Percentiles rank a stretch among this genome's conserved stretches.
Conservation (phyloP, 2,329 filamentous ascomycete genomes). For the Colletotrichum musae region DNA sequence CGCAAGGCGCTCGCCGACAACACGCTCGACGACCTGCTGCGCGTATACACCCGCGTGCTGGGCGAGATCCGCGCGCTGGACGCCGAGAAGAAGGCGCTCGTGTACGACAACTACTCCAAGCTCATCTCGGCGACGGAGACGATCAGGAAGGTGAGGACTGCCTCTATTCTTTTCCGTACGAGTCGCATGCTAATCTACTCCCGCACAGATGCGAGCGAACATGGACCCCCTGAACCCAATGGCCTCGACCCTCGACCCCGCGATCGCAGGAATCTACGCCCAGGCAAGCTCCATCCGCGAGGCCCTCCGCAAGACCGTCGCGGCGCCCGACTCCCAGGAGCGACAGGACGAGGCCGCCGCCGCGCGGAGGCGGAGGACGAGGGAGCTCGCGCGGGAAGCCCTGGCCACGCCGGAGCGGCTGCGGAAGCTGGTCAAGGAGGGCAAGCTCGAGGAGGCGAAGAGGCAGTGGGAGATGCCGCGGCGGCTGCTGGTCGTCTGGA, state of each 20-base stretch:
- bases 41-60: constrained; percentile 79
- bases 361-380: constrained; percentile 56
- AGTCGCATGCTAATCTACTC: background rate
- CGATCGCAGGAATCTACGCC: constrained; percentile 81
- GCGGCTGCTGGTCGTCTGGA: constrained; percentile 67
- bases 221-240: constrained; percentile 86
- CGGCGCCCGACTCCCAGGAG: constrained; percentile 60
- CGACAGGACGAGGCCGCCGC: constrained; percentile 52
- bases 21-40: constrained; percentile 77
- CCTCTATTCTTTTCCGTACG: background rate
- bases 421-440: constrained; percentile 69
- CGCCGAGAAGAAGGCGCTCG: constrained; percentile 95
- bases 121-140: constrained; percentile 97
- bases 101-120: constrained; percentile 99
- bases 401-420: constrained; percentile 74
- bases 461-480: constrained; percentile 69
- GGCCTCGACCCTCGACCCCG: constrained; percentile 79
- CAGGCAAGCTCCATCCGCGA: constrained; percentile 70
- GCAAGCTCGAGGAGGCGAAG: constrained; percentile 72
- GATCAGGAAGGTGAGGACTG: constrained; percentile 77
- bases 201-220: constrained; percentile 77
- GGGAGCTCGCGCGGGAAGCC: constrained; percentile 74
- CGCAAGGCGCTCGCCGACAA: constrained; percentile 71
- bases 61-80: constrained; percentile 91
- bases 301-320: constrained; percentile 63